A percentile compares a stretch with the other conserved stretches of the same genome.
These are phyloP conservation scores for Usnea hakonensis DNA, from an alignment of 495 filamentous ascomycete genomes.

Conservation along the genomic window DNA sequence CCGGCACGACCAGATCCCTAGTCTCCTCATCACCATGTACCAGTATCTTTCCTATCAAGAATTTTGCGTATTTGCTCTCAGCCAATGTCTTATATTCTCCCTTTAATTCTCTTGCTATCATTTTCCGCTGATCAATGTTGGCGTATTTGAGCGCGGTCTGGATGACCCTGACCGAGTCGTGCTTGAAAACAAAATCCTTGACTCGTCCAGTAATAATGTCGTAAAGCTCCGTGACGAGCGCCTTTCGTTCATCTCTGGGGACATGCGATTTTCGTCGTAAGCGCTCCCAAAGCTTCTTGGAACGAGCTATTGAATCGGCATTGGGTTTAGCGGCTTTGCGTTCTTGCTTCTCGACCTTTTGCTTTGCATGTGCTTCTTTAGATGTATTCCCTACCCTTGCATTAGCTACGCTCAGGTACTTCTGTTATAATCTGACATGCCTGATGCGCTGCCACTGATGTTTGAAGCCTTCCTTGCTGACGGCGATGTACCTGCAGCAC, in stretches of 20 bases:
- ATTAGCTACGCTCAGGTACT: not conserved
- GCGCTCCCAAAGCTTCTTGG: slow-evolving; percentile 95
- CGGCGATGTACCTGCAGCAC: slow-evolving; percentile 15
- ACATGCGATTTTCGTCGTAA: slow-evolving; percentile 88
- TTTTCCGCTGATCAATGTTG: slow-evolving; percentile 68
- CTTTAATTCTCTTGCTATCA: slow-evolving; percentile 80
- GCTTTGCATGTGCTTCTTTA: slow-evolving; percentile 82
- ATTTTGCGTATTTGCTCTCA: slow-evolving; percentile 93
- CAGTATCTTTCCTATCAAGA: slow-evolving; percentile 88
- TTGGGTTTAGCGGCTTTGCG: slow-evolving; percentile 89
- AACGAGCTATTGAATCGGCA: slow-evolving; percentile 76
- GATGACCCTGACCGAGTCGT: slow-evolving; percentile 89
- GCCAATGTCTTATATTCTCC: slow-evolving; percentile 78
- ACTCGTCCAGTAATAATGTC: slow-evolving; percentile 81
- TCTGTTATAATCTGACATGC: not conserved
- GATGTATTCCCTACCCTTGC: slow-evolving; percentile 38
- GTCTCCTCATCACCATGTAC: slow-evolving; percentile 81
- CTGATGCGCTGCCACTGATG: not conserved
- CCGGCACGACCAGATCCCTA: slow-evolving; percentile 76
- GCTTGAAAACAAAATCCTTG: slow-evolving; percentile 95
- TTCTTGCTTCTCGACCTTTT: slow-evolving; percentile 78
- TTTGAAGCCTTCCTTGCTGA: slow-evolving; percentile 27
- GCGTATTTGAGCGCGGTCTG: slow-evolving; percentile 97
- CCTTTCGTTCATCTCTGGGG: slow-evolving; percentile 72
- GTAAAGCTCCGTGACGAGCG: slow-evolving; percentile 80